Base-by-base conservation (phyloP, 768 basidiomycete genomes). In the Rhizopogon vulgaris region DNA sequence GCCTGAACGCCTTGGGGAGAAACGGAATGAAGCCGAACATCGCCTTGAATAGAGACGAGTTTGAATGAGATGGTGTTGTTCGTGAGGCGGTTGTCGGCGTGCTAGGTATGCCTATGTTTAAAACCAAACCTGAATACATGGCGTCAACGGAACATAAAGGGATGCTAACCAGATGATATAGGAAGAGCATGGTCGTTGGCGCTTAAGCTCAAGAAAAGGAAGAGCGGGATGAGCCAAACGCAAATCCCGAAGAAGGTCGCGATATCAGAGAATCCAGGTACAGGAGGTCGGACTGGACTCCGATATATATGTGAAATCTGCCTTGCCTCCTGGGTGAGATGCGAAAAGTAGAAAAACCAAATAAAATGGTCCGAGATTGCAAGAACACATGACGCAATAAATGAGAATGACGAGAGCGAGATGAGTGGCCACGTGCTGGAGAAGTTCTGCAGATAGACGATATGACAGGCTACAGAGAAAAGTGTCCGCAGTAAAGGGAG, bases 181-280 rank as follows among this genome's bases (percentile, higher is more conserved):
- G 96, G 96, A 14, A 98, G 77, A 2, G 94, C 91, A 61, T 98
- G 92, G 65, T 99, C 96, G 57, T 97, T 98, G 14, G 96, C 95
- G 56, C 91, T 94, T 48, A 99, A 73, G 63, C 93, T 95, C 52
- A 99, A 73, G 76, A 99, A 99, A 30, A 99, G 71, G 70, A 95
- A 99, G 28, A 99, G 69, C 3, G 96, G 96, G 7, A 87, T 80
- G 27, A 87, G 78, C 89, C 88, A 92, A n/a, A 90, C 84, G 67
- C 88, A 91, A 36, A 87, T 68, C 3, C 80, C 87, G 56, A 92
- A 91, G 69, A 92, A 91, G 8, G 89, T 85, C 15, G 87, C 84
- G 52, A 89, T 86, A 62, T 90, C 88, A 17, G 78, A 75, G 60
- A 91, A 90, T 6, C 75, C 72, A 8, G 74, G 78, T 1, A 64